Percentiles rank a stretch among this genome's conserved stretches.
Evolutionary conservation across 768 basidiomycete species (phyloP).

Genomic region (Jaapia argillacea): DNA sequence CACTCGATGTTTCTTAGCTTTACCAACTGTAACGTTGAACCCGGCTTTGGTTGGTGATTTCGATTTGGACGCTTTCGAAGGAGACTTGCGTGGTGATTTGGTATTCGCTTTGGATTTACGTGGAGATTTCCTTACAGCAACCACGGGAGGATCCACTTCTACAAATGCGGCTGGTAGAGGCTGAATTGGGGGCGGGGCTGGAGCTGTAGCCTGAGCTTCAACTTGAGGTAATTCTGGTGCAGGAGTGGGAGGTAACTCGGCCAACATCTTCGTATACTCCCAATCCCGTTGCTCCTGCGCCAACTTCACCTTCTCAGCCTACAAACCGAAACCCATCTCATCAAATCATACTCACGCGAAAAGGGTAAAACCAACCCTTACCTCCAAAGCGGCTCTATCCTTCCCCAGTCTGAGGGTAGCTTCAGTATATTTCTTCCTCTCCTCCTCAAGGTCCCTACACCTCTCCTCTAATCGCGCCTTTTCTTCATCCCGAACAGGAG

Average conservation of each 20-base stretch:
- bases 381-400: slow-evolving; percentile 61
- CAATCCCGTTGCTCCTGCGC: slow-evolving; percentile 67
- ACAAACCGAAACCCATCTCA: too few species aligned
- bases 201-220: too few species aligned
- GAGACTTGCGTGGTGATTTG: slow-evolving; percentile 34
- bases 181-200: too few species aligned
- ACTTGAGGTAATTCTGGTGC: too few species aligned
- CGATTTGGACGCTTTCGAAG: slow-evolving; percentile 21
- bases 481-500: slow-evolving; percentile 44
- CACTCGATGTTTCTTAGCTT: slow-evolving; percentile 34
- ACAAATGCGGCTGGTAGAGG: neutral
- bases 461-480: slow-evolving; percentile 41
- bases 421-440: slow-evolving; percentile 54
- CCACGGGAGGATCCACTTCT: slow-evolving; percentile 7
- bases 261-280: slow-evolving; percentile 54
- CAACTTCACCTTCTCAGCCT: slow-evolving; percentile 55
- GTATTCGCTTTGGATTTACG: slow-evolving; percentile 18
- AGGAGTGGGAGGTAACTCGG: slow-evolving; percentile 40
- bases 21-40: slow-evolving; percentile 18
- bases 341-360: too few species aligned
- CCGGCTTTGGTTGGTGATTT: slow-evolving; percentile 24
- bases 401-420: slow-evolving; percentile 52
- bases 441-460: slow-evolving; percentile 49
- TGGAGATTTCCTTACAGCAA: neutral
- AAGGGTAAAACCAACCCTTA: slow-evolving; percentile 17